Percentiles rank a stretch among this genome's conserved stretches.
Conservation (phyloP, 2,329 filamentous ascomycete species). For the Arthrobotrys conoides region DNA sequence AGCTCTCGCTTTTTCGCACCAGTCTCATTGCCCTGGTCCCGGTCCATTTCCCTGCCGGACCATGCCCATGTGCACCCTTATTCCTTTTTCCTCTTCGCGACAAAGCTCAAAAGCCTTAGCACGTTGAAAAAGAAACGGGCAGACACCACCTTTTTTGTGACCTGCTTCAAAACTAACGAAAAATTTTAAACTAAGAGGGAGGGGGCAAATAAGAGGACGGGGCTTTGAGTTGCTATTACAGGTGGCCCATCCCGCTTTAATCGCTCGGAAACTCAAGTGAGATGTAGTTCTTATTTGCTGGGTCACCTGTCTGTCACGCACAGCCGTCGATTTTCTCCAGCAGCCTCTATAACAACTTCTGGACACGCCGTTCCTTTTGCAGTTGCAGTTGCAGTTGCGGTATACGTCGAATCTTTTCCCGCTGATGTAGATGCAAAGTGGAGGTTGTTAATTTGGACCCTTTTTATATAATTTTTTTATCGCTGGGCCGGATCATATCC, state of each 20-base stretch:
- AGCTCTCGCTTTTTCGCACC: conserved; percentile 33
- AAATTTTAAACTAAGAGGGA: conserved; percentile 59
- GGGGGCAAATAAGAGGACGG: conserved; percentile 59
- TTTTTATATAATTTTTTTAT: conserved; percentile 18
- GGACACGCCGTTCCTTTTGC: conserved; percentile 17
- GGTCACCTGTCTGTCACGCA: conserved; percentile 61
- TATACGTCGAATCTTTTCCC: conserved; percentile 46
- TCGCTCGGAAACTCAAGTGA: conserved; percentile 59
- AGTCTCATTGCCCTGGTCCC: conserved; percentile 56
- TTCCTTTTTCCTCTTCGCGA: conserved; percentile 59
- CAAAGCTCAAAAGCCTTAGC: conserved; percentile 49
- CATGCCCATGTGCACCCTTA: conserved; percentile 60
- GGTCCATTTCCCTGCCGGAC: conserved; percentile 59
- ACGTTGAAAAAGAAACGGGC: conserved; percentile 37
- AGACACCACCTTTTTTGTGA: conserved; percentile 31
- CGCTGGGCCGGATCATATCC: conserved; percentile 1
- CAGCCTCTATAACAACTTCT: conserved; percentile 57
- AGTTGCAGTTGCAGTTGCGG: no score
- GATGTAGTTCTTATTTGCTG: conserved; percentile 39
- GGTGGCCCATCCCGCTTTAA: conserved; percentile 60
- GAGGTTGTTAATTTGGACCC: conserved; percentile 38
- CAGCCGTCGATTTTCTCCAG: conserved; percentile 51
- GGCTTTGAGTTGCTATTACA: conserved; percentile 60
- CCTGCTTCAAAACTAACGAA: conserved; percentile 50
- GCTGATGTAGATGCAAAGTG: conserved; percentile 56